A percentile compares a stretch with the other conserved stretches of the same genome.
phyloP scores from a whole-genome alignment of 257 asterid species.

The Solanum chmielewskii region DNA sequence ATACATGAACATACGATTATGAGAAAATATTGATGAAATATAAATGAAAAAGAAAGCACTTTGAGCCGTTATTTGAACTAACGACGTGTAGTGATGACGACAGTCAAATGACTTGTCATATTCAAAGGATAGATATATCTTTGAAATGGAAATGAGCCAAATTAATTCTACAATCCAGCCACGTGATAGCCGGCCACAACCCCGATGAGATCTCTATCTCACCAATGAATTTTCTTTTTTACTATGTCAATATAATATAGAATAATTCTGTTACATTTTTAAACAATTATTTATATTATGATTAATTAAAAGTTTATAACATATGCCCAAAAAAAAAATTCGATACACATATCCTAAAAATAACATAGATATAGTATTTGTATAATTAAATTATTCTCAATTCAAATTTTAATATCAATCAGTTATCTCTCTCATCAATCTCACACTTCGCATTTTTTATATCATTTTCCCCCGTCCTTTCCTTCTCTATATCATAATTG shows the following conservation, averaged over 20 bases:
- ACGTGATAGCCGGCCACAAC: background rate
- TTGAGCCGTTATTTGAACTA: background rate
- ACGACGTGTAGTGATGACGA: background rate
- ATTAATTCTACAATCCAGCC: background rate
- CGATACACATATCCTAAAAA: too few relatives aligned
- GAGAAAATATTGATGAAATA: background rate
- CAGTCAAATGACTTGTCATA: background rate
- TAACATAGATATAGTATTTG: too few relatives aligned
- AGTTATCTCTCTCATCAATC: background rate
- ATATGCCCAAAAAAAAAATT: too few relatives aligned
- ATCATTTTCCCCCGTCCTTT: background rate
- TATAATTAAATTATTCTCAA: too few relatives aligned
- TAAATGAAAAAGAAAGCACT: background rate
- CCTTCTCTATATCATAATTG: background rate
- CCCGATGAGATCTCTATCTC: background rate
- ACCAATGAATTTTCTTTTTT: too few relatives aligned
- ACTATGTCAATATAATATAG: background rate
- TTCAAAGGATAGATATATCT: background rate
- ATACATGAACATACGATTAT: background rate
- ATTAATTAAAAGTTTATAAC: too few relatives aligned
- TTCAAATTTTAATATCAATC: background rate
- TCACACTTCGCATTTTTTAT: background rate
- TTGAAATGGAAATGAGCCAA: background rate
- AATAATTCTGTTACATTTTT: too few relatives aligned
- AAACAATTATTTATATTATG: too few relatives aligned